Conservation (phyloP, 208 protist species). For the Leishmania martiniquensis region DNA sequence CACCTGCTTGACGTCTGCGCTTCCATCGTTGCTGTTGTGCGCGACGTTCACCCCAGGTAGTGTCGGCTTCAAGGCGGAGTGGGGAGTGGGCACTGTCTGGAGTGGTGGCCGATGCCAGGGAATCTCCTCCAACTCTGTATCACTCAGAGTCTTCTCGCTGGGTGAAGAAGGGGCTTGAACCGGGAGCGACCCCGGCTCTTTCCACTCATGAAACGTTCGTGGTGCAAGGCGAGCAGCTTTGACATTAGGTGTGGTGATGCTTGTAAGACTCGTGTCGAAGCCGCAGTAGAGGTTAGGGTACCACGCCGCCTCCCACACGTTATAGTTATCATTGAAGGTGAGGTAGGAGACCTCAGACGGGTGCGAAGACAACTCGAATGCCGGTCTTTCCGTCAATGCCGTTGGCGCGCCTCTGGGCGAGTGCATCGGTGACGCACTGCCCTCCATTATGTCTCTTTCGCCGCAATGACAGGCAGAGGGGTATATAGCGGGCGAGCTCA, state of each 20-base stretch:
- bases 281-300: neutral
- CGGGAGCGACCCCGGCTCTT: too few relatives aligned
- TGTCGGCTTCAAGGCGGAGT: neutral
- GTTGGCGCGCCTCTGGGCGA: neutral
- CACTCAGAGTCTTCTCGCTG: neutral
- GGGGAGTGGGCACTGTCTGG: neutral
- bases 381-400: neutral
- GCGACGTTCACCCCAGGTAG: neutral
- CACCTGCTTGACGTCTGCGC: neutral
- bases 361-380: neutral
- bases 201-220: too few relatives aligned
- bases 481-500: neutral
- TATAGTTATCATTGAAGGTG: neutral
- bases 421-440: neutral
- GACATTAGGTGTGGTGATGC: neutral
- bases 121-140: neutral
- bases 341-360: neutral
- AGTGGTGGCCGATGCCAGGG: constrained; percentile 11
- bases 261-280: neutral
- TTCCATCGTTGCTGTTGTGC: neutral
- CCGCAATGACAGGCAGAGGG: neutral
- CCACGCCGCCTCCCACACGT: neutral
- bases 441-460: neutral
- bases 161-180: neutral
- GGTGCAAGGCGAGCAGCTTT: neutral